Base-by-base conservation (phyloP, 2,329 filamentous ascomycete species). In the Calonectria naviculata region DNA sequence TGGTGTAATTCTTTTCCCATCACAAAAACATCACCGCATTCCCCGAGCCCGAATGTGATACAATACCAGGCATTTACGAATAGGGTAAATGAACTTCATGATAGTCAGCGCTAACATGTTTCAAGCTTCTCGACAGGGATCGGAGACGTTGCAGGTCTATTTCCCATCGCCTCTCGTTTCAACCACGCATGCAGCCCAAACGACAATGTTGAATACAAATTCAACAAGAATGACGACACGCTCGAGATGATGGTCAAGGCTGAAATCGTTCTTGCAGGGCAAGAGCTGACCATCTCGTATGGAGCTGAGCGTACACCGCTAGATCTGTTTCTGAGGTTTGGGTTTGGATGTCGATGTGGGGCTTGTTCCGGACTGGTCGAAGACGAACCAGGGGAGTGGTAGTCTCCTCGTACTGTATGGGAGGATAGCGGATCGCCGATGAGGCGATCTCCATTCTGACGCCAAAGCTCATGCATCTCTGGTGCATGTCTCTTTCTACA, bases 281-380 rank as follows among this genome's bases (percentile, higher is more conserved):
- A 85, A 9, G 89, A 91, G 78, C 78, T 91, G 3, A 87, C 85
- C 0, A 88, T 91, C 28, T 84, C 81, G 1, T 91, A 91, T 66
- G 85, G 85, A 1, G 74, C 72, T 8, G 71, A 76, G 6, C 76
- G 77, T 0, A 79, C 79, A 1, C 84, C 86, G 0, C 60, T 70
- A 1, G 73, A 81, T 5, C 79, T 91, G 0, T 85, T 83, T 31
- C 67, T 76, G 8, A 81, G 82, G 12, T 91, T 87, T 73, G 89
- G 89, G 0, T 91, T 91, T 69, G 78, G 83, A 3, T 91, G 89
- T 75, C 72, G 78, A 5, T 91, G 89, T 65, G 86, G 86, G 13
- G 82, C 79, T 2, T 91, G 89, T 68, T 64, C 73, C 12, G 80
- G 80, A 3, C 29, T 78, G 2, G 68, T 69, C 19, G 71, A 71